A percentile compares a stretch with the other conserved stretches of the same genome.
phyloP scores from a whole-genome alignment of 2,329 filamentous ascomycete species.

The Stachybotrys chlorohalonatus region DNA sequence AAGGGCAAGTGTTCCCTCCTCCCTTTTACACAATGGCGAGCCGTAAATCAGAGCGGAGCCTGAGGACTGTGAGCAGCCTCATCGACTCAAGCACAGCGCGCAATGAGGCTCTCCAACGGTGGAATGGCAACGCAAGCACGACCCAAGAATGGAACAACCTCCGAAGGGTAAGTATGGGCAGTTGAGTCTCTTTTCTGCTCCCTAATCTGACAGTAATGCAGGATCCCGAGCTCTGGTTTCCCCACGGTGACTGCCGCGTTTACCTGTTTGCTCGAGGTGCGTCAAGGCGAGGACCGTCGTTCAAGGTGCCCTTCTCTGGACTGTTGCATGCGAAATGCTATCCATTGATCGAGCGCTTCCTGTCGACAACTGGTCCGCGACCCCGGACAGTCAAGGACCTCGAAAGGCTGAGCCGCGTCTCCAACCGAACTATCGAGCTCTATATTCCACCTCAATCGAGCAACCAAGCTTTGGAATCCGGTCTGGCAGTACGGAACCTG shows the following conservation, averaged over 20 bases:
- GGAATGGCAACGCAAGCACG: conserved; percentile 39
- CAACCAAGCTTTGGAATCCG: conserved; percentile 49
- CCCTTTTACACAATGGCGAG: not conserved
- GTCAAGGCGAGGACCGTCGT: conserved; percentile 57
- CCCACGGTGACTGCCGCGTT: conserved; percentile 59
- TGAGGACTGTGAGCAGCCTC: conserved; percentile 14
- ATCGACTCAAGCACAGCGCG: conserved; percentile 15
- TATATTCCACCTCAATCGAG: conserved; percentile 60
- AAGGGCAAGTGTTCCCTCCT: not conserved
- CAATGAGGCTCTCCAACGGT: conserved; percentile 29
- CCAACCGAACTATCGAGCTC: conserved; percentile 40
- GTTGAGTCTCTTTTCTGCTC: too few species aligned
- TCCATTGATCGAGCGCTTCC: conserved; percentile 47
- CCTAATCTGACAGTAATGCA: conserved; percentile 20
- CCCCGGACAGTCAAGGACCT: conserved; percentile 18
- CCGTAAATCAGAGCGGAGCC: not conserved
- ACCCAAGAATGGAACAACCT: conserved; percentile 37
- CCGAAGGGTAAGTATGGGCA: conserved; percentile 29
- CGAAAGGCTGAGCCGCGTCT: conserved; percentile 19
- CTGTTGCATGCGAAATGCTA: conserved; percentile 50
- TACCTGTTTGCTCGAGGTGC: conserved; percentile 59
- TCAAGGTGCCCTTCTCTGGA: conserved; percentile 51
- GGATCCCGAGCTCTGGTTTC: conserved; percentile 65
- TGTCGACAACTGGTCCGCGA: conserved; percentile 21
- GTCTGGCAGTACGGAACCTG: conserved; percentile 64